Base-by-base conservation (phyloP, 208 protist genomes). In the Crithidia sp. region DNA sequence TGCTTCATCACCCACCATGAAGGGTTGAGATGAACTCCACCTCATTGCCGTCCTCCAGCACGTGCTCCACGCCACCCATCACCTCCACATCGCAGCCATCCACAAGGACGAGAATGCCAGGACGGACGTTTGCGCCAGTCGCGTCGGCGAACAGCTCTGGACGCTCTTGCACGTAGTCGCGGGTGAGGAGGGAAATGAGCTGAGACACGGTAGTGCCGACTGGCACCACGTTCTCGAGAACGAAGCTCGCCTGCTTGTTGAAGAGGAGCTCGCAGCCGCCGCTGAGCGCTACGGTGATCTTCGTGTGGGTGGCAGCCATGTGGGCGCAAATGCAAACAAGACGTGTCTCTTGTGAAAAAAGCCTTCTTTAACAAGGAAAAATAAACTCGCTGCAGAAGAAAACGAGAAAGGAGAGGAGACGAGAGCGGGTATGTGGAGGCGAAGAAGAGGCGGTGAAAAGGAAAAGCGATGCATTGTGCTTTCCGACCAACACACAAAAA, bases 21-120 rank as follows among this genome's bases (percentile, higher is more conserved):
- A 98, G 78, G 16, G 96, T 98, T 4, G 95, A 98, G 39, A 98
- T 97, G 61, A 98, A 97, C 41, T 95, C 92, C 37, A 98, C 76
- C 2, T 76, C 84, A 53, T 98, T 94, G 12, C 84, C 84, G 17
- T 97, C 90, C 60, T 92, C 81, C 9, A 98, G 69, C 9, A 79
- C 74, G 67, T 97, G 96, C 16, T 83, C 74, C 5, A 97, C 74
- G 36, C 91, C 95, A 44, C 93, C 96, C 5, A 96, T 54, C 36
- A 98, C 85, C 80, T 98, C 95, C 53, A 85, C 95, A 82, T 98
- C 97, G 40, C 89, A 93, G 72, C 90, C 87, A 79, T 98, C 98
- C 47, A 98, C 92, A 49, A 98, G 71, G 2, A 96, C 85, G 16
- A 98, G 85, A 83, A 98, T 98, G 28, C 97, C 97, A 56, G 97